Evolutionary conservation across 2,329 filamentous ascomycete genomes (phyloP), one percentile per base, ranked within the genome.

Genomic region (Juglanconis sp.): DNA sequence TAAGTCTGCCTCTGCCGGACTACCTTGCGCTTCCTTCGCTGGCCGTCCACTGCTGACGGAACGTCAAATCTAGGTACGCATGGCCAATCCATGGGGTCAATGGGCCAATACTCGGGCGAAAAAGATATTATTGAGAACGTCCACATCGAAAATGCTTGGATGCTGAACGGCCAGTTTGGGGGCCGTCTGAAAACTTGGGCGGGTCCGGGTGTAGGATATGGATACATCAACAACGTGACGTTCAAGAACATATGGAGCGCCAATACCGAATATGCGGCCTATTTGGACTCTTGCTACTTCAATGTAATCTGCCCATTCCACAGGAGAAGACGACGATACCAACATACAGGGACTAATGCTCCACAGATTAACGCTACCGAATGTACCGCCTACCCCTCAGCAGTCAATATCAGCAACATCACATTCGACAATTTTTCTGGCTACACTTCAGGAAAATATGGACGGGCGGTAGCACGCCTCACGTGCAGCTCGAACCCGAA

Each of bases 281-380:
- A 85, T 40, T 72, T 87, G 7, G 84, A 87, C 66, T 83, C 84
- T 34, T 87, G 85, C 71, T 87, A 87, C 71, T 87, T 87, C 70
- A 81, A 86, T 63, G 74, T 84, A 63, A 78, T 13, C 13, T 34
- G 5, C 32, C 30, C 38, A 36, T 6, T 46, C 32, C 7, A 17
- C 34, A 35, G 10, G 15, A 49, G 24, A 24, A 24, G 24, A 24
- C 24, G 24, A 24, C 24, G 24, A 42, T 30, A 10, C 50, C 24
- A 24, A 31, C n/a, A 36, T 15, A 40, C 5, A 30, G 24, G 24
- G 13, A 42, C 32, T 40, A 36, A 5, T 3, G n/a, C 13, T 17
- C 51, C 7, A 34, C 55, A 74, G 71, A 75, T 74, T 60, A 70
- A 81, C 58, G 65, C 74, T 3, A 77, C 77, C 1, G 76, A 77